Base-by-base conservation (phyloP, 2,329 filamentous ascomycete genomes). In the Fusarium nygamai region DNA sequence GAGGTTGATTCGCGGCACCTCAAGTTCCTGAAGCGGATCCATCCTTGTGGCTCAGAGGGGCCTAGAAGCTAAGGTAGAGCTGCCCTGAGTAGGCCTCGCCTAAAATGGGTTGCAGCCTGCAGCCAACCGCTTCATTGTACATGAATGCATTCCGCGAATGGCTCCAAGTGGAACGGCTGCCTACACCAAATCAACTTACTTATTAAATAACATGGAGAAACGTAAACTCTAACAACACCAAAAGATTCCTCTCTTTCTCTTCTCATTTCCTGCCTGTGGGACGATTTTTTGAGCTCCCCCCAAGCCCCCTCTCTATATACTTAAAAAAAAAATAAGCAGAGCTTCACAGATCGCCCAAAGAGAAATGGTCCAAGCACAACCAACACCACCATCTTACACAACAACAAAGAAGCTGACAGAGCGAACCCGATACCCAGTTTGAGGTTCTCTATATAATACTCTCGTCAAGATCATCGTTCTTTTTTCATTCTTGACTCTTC, bases 101-200 rank as follows among this genome's bases (percentile, higher is more conserved):
- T 68, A 53, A 59, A 57, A 56, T 60, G 47, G 63, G 44, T 50
- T 74, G 72, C 65, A 78, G 74, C 62, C 76, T 78, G 58, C 65
- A 74, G 67, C 65, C 68, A 65, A 68, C 72, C 64, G 61, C 61
- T 47, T 46, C 27, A 41, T 64, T 62, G 61, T 65, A 64, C 58
- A 60, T 60, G 24, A 36, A 38, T 46, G 31, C 51, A 47, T 63
- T 59, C 50, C 61, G 22, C 36, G 46, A 48, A 47, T 29, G n/a
- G 58, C 34, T 47, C n/a, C n/a, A 36, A 24, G 57, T 41, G 46
- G 60, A 38, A 64, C 67, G 43, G 57, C 60, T 73, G 65, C 71
- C 72, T 75, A 39, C 63, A n/a, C 59, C 22, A 22, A 43, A 64
- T 71, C 59, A 59, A 72, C 67, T 46, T 39, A 39, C 38, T 39